Evolutionary conservation across 2,329 filamentous ascomycete genomes (phyloP).

Genomic region (Ceratocystis lukuohia): DNA sequence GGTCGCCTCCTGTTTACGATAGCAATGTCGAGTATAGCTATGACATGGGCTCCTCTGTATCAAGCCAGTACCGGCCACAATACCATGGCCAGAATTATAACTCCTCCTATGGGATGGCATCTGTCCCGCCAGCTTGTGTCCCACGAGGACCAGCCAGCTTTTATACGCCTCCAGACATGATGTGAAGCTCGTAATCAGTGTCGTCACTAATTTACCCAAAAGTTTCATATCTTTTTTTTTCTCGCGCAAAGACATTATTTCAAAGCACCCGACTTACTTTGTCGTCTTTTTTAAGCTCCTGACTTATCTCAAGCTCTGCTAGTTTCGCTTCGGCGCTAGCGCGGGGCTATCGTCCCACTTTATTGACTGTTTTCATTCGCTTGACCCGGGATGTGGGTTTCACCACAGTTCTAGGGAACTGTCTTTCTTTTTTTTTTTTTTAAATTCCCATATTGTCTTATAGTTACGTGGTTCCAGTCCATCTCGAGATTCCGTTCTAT

Average conservation of each 20-base stretch:
- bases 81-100: background rate
- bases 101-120: constrained; percentile 1
- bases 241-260: too few species aligned
- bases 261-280: too few species aligned
- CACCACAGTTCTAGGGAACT: background rate
- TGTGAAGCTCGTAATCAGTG: background rate
- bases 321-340: background rate
- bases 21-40: constrained; percentile 3
- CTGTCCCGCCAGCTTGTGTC: constrained; percentile 1
- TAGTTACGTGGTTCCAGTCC: background rate
- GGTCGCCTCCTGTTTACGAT: background rate
- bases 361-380: background rate
- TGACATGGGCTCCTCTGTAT: background rate
- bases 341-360: background rate
- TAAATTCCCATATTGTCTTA: background rate
- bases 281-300: too few species aligned
- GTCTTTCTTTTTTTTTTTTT: background rate
- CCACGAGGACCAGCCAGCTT: background rate
- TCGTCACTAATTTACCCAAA: background rate
- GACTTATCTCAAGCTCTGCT: background rate
- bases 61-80: constrained; percentile 1
- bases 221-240: too few species aligned
- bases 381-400: background rate
- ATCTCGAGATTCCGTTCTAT: background rate
- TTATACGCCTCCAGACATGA: background rate